Evolutionary conservation across 2,329 filamentous ascomycete genomes (phyloP).

Genomic region (Diaporthe longicolla): DNA sequence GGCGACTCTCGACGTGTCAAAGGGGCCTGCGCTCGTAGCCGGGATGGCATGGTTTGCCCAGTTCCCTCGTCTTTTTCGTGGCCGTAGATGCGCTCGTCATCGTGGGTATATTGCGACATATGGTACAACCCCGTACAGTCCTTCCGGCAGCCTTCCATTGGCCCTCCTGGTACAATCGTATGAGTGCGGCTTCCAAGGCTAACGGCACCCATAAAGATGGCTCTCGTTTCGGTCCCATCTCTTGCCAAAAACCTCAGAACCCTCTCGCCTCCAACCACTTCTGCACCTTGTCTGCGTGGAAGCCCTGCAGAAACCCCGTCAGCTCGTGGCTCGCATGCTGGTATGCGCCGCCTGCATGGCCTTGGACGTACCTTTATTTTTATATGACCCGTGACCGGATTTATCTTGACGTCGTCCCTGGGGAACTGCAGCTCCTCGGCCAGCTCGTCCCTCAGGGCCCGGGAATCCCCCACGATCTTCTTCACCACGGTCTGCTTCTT

Average conservation of each 20-base stretch:
- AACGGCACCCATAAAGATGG: no score
- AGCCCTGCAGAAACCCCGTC: slow-evolving; percentile 23
- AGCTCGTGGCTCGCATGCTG: neutral
- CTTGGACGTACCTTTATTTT: slow-evolving; percentile 74
- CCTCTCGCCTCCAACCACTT: slow-evolving; percentile 44
- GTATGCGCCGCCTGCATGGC: neutral
- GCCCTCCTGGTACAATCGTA: no score
- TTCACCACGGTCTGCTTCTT: slow-evolving; percentile 81
- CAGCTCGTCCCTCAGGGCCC: slow-evolving; percentile 75
- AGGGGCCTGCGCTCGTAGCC: no score
- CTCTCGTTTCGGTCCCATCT: neutral
- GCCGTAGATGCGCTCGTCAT: no score
- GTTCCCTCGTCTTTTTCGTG: no score
- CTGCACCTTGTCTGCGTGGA: slow-evolving; percentile 38
- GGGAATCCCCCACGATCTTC: slow-evolving; percentile 82
- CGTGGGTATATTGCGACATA: no score
- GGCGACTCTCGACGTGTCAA: no score
- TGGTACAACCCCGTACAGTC: no score
- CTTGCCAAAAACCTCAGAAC: slow-evolving; percentile 27
- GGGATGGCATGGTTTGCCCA: no score
- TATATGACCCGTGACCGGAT: slow-evolving; percentile 79
- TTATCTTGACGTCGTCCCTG: slow-evolving; percentile 66
- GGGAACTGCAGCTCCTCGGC: slow-evolving; percentile 69
- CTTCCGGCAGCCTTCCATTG: no score
- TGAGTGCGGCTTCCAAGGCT: no score